phyloP scores from a whole-genome alignment of 2,329 filamentous ascomycete genomes.

The Elsinoe arachidis region DNA sequence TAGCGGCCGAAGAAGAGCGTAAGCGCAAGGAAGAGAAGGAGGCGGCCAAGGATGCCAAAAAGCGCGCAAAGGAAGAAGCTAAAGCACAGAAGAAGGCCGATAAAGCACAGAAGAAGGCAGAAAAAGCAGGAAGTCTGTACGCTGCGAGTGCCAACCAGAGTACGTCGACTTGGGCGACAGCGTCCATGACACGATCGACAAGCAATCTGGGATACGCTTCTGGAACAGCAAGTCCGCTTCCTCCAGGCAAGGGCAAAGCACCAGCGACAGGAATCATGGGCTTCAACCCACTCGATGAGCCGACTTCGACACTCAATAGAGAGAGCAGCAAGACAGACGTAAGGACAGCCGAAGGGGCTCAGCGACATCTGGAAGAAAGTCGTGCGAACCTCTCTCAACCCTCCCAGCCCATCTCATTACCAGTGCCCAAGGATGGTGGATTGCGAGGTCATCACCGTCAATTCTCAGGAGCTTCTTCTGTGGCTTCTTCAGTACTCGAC shows the following conservation, averaged over 20 bases:
- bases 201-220: constrained; percentile 46
- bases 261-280: constrained; percentile 35
- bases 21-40: constrained; percentile 78
- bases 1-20: constrained; percentile 91
- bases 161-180: constrained; percentile 25
- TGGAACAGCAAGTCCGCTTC: constrained; percentile 22
- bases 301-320: constrained; percentile 34
- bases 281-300: constrained; percentile 35
- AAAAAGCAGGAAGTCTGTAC: constrained; percentile 47
- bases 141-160: constrained; percentile 27
- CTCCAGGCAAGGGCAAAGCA: constrained; percentile 40
- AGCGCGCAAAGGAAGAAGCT: constrained; percentile 67
- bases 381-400: constrained; percentile 33
- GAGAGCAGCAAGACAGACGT: constrained; percentile 17
- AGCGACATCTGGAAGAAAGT: constrained; percentile 39
- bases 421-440: constrained; percentile 18
- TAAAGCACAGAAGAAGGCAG: constrained; percentile 58
- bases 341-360: constrained; percentile 29
- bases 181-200: constrained; percentile 27
- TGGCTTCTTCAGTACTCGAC: constrained; percentile 67
- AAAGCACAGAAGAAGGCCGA: constrained; percentile 57
- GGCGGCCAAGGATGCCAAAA: constrained; percentile 72
- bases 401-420: constrained; percentile 21
- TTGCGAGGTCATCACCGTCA: constrained; percentile 48
- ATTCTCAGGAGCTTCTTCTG: constrained; percentile 78